Evolutionary conservation across 1,139 yeast genomes (phyloP).

Genomic region (Geotrichum klebahnii): DNA sequence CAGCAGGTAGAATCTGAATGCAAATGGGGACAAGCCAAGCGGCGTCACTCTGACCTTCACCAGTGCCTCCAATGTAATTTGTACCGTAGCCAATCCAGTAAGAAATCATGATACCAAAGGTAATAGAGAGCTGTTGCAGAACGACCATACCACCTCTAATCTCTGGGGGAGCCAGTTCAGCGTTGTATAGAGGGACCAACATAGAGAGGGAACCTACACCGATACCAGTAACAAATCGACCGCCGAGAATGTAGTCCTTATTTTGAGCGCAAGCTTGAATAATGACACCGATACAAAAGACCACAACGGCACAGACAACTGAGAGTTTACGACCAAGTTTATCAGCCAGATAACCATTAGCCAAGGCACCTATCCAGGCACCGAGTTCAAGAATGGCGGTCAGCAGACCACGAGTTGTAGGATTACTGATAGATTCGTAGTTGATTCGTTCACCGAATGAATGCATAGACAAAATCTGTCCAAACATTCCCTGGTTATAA

Average conservation of each 20-base stretch:
- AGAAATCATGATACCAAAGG: slow-evolving; percentile 59
- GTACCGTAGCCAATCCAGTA: slow-evolving; percentile 81
- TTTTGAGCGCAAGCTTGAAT: slow-evolving; percentile 29
- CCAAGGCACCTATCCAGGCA: slow-evolving; percentile 32
- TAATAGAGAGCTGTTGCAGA: slow-evolving; percentile 34
- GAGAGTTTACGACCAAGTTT: slow-evolving; percentile 28
- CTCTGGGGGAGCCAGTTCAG: slow-evolving; percentile 55
- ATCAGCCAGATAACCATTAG: slow-evolving; percentile 31
- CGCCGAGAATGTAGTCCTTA: slow-evolving; percentile 37
- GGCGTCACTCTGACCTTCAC: slow-evolving; percentile 27
- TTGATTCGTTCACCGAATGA: slow-evolving; percentile 44
- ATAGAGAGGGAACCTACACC: slow-evolving; percentile 63
- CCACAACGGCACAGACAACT: slow-evolving; percentile 19
- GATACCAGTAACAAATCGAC: slow-evolving; percentile 55
- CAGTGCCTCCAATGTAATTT: slow-evolving; percentile 47
- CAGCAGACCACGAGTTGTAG: slow-evolving; percentile 30
- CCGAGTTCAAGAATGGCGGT: slow-evolving; percentile 33
- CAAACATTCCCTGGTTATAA: slow-evolving; percentile 50
- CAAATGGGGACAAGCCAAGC: slow-evolving; percentile 34
- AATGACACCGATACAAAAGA: slow-evolving; percentile 28
- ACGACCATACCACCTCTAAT: slow-evolving; percentile 66
- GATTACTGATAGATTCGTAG: slow-evolving; percentile 51
- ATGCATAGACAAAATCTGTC: slow-evolving; percentile 55
- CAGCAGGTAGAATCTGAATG: slow-evolving; percentile 37
- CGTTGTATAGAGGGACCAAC: slow-evolving; percentile 55